These are phyloP conservation scores for Hemisphaericaspora subhashii DNA, from an alignment of 1,139 yeast species.

Conservation along the genomic window DNA sequence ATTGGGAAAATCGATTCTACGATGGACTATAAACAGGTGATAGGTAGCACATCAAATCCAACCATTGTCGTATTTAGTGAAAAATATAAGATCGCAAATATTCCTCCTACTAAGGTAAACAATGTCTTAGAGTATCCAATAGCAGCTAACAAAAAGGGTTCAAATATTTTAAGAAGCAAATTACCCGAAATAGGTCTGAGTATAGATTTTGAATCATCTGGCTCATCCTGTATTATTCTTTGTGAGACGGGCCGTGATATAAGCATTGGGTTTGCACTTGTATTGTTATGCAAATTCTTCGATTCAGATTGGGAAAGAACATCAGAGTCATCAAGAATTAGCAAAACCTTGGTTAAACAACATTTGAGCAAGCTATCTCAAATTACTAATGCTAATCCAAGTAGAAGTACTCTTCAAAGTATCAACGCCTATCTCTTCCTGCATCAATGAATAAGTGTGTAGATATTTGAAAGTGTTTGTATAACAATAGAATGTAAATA, in stretches of 20 bases:
- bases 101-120: slow-evolving; percentile 18
- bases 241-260: slow-evolving; percentile 71
- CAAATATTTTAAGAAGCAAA: slow-evolving; percentile 50
- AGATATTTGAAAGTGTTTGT: not conserved
- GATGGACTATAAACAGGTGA: slow-evolving; percentile 14
- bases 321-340: slow-evolving; percentile 21
- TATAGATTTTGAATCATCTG: slow-evolving; percentile 16
- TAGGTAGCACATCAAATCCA: slow-evolving; percentile 14
- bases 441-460: slow-evolving; percentile 4
- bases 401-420: slow-evolving; percentile 73
- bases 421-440: slow-evolving; percentile 45
- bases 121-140: slow-evolving; percentile 24
- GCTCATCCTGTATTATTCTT: slow-evolving; percentile 35
- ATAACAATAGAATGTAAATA: too few species aligned
- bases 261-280: slow-evolving; percentile 59
- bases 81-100: slow-evolving; percentile 17
- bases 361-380: slow-evolving; percentile 54
- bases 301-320: slow-evolving; percentile 38
- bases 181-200: slow-evolving; percentile 38
- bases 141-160: slow-evolving; percentile 59
- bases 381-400: slow-evolving; percentile 60
- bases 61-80: slow-evolving; percentile 28
- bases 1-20: slow-evolving; percentile 29
- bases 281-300: slow-evolving; percentile 49
- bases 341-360: slow-evolving; percentile 56